Evolutionary conservation across 768 basidiomycete genomes (phyloP), one percentile per base, ranked within the genome.

Genomic region (Rhizopogon rudus): DNA sequence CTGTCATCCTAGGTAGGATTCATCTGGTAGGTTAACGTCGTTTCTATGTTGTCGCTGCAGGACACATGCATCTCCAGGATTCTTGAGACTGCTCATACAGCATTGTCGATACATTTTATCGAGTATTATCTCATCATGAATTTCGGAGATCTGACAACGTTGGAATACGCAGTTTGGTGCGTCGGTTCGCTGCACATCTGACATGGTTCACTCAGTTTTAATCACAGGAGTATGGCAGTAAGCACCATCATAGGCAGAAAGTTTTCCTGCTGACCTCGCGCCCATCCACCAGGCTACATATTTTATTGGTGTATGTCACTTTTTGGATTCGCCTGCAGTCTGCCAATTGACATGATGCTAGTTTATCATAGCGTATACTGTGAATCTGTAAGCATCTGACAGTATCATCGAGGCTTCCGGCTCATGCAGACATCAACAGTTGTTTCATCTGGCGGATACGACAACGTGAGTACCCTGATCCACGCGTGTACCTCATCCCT

Each of bases 391-490:
- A 35, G 53, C 29, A 17, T 54, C 20, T 16, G 3, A 5, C 14
- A 48, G 5, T 29, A 39, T 35, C 4, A 5, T 20, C 13, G 25
- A 39, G 9, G 14, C 25, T 29, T 1, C 1, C 20, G n/a, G 9
- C 13, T 51, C 14, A 22, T 16, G 16, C 25, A 35, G 9, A 54
- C 5, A 6, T 7, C 17, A 22, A 20, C 44, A 63, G 62, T 9
- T 60, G 48, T 40, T 63, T 60, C 28, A 33, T 63, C 29, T 63
- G 61, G 62, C 62, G 62, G 17, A 54, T 63, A 17, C 57, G 58
- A 58, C 55, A 56, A 49, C 22, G 62, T 63, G 46, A 55, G 62
- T 33, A 54, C 8, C 2, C 3, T 4, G 12, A 20, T 31, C 8
- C 31, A 22, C 20, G 20, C n/a, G 17, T 20, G 0, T 46, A 8